Conservation (phyloP, 1,284 basidiomycete genomes). For the Hemileia vastatrix region DNA sequence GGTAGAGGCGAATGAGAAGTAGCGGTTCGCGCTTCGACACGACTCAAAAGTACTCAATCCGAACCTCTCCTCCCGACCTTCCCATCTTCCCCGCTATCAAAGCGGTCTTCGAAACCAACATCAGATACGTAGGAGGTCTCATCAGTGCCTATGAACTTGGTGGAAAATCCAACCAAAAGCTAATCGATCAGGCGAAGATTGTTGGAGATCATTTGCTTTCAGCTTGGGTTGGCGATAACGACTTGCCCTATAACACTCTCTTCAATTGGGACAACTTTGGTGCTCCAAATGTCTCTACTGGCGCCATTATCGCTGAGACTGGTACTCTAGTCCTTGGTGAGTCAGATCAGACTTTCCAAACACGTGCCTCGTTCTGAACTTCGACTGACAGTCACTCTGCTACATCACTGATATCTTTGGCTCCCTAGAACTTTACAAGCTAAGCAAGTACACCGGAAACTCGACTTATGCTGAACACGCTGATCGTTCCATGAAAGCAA, state of each 20-base stretch:
- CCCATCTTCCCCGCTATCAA: no score
- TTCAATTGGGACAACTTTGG: constrained; percentile 29
- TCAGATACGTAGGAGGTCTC: constrained; percentile 36
- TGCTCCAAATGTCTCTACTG: constrained; percentile 19
- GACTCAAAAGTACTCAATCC: no score
- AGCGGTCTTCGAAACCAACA: no score
- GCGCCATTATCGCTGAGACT: constrained; percentile 31
- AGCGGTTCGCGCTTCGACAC: no score
- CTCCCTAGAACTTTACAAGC: constrained; percentile 31
- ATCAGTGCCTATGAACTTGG: constrained; percentile 36
- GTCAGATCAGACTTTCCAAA: background rate
- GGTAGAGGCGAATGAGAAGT: no score
- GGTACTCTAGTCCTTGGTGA: constrained; percentile 29
- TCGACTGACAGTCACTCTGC: background rate
- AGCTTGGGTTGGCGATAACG: constrained; percentile 32
- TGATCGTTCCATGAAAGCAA: constrained; percentile 29
- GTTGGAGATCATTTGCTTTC: constrained; percentile 7
- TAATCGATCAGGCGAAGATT: constrained; percentile 33
- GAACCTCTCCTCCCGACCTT: no score
- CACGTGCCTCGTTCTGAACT: background rate
- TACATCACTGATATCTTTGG: background rate
- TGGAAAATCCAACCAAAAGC: constrained; percentile 29
- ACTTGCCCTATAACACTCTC: constrained; percentile 34
- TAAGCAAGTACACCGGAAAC: constrained; percentile 33
- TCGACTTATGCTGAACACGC: constrained; percentile 29